These are phyloP conservation scores for Pythium grandisporangium DNA, from an alignment of 352 stramenopile species.

Conservation along the genomic window DNA sequence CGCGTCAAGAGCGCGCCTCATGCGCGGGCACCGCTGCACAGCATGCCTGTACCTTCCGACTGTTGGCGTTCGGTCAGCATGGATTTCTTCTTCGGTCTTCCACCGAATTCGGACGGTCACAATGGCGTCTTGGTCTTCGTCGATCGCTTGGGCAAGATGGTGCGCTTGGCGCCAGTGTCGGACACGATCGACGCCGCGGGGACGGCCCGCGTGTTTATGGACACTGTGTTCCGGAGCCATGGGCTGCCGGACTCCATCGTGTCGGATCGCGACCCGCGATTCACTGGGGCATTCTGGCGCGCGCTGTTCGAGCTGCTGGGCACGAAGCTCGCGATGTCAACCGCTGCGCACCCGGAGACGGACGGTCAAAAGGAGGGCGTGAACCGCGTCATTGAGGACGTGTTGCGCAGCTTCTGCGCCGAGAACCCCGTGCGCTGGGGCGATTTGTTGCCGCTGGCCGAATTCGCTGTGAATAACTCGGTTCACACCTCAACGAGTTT, in stretches of 20 bases:
- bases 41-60: conserved; percentile 4
- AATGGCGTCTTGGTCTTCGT: conserved; percentile 2
- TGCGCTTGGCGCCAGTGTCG: not conserved
- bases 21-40: conserved; percentile 7
- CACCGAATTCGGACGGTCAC: not conserved
- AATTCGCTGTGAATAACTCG: conserved; percentile 9
- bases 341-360: conserved; percentile 8
- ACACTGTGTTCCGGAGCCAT: not conserved
- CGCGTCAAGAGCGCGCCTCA: too few relatives aligned
- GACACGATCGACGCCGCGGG: not conserved
- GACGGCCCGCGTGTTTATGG: conserved; percentile 1
- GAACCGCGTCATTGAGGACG: conserved; percentile 8
- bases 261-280: too few relatives aligned
- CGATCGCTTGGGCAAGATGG: conserved; percentile 3
- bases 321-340: conserved; percentile 16
- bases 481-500: conserved; percentile 5
- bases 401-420: conserved; percentile 3
- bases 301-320: conserved; percentile 5
- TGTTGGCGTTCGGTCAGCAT: conserved; percentile 9
- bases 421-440: not conserved
- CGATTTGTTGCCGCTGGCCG: conserved; percentile 1
- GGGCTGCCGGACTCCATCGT: conserved; percentile 1
- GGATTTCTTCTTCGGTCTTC: conserved; percentile 8
- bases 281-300: conserved; percentile 7
- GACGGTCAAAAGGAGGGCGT: conserved; percentile 3